phyloP scores from a whole-genome alignment of 2,329 filamentous ascomycete genomes.

The Trichoderma breve region DNA sequence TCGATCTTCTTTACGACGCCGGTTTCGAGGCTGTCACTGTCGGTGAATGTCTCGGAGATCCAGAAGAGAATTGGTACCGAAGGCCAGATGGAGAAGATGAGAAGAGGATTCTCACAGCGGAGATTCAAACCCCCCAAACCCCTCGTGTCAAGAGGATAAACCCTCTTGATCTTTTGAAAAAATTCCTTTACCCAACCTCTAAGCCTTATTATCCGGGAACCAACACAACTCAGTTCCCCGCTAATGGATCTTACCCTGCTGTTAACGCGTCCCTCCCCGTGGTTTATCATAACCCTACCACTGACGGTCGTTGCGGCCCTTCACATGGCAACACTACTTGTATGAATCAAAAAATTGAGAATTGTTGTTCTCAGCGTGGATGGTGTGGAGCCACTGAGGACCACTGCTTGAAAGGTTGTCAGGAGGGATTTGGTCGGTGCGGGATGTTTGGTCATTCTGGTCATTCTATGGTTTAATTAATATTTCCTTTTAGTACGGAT shows the following conservation, averaged over 20 bases:
- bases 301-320: constrained; percentile 31
- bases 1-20: constrained; percentile 39
- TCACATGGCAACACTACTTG: constrained; percentile 28
- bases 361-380: constrained; percentile 32
- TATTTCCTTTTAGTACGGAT: background rate
- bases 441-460: background rate
- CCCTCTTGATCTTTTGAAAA: background rate
- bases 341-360: constrained; percentile 25
- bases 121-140: no score
- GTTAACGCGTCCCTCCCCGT: background rate
- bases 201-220: background rate
- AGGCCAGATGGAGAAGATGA: background rate
- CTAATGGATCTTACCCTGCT: background rate
- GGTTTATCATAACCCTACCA: background rate
- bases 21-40: constrained; percentile 49
- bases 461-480: no score
- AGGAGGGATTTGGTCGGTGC: constrained; percentile 33
- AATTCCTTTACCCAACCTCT: background rate
- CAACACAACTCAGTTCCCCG: background rate
- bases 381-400: constrained; percentile 41
- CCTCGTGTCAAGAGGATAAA: background rate
- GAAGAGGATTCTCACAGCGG: background rate
- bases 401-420: constrained; percentile 41
- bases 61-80: constrained; percentile 52
- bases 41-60: constrained; percentile 53